Evolutionary conservation across 2,329 filamentous ascomycete genomes (phyloP), one percentile per base, ranked within the genome.

Genomic region (Chrysosphaeria jannelii): DNA sequence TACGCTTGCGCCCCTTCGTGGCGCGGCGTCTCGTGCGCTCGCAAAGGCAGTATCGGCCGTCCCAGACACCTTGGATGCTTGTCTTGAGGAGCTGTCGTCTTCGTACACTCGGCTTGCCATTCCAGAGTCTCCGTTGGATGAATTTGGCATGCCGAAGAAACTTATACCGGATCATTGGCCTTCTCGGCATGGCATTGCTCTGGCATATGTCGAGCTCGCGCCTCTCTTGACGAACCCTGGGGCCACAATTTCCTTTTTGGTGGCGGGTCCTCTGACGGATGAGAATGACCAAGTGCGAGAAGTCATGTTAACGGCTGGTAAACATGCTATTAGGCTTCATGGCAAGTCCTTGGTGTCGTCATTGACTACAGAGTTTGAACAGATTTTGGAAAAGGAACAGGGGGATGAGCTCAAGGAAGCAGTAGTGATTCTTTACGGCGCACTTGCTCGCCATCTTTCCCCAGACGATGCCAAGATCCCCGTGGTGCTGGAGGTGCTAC

Each of bases 391-490:
- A 38, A 78, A 68, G 1, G 64, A 79, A 33, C 62, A 68, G 25
- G 67, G 74, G 10, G 88, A 97, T 42, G 62, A 76, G 28, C 71
- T 93, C 31, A 91, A 91, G 34, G 85, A 97, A 45, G 85, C 88
- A 10, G 79, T 97, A 24, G 79, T 97, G 34, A 85, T 97, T 35
- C 69, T 97, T 41, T 97, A 97, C 36, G 85, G 85, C 39, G 81
- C 88, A 24, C 50, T 97, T 18, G 85, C 79, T 20, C 65, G 74
- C 24, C 85, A 97, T 49, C 48, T 97, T 28, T 62, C 71, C 33
- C 46, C 64, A 6, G 76, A 78, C n/a, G 85, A 97, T 41, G 48
- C 63, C 32, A 79, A 88, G 36, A 62, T 93, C 23, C 76, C 79
- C 1, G 65, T 70, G 27, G 85, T 97, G 21, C 67, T 97, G 23